A percentile compares a stretch with the other conserved stretches of the same genome.
phyloP scores from a whole-genome alignment of 2,329 filamentous ascomycete species.

The Gaeumannomyces tritici region DNA sequence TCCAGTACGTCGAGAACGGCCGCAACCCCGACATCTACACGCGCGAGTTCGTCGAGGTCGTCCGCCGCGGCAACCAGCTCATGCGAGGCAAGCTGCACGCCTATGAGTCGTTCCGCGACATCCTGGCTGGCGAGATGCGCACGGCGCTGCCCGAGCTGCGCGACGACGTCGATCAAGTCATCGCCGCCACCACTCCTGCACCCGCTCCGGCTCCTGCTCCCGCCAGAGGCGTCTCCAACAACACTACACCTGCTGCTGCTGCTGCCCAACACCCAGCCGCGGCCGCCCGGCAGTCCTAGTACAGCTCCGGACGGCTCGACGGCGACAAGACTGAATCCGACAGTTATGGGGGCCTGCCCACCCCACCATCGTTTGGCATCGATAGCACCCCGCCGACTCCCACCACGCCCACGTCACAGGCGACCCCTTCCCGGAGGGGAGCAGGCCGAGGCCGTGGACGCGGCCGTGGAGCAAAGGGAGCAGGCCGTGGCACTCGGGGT shows the following conservation, averaged over 20 bases:
- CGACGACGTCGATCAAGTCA: constrained; percentile 40
- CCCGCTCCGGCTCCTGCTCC: constrained; percentile 4
- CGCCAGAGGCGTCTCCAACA: not conserved
- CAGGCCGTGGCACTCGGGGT: not conserved
- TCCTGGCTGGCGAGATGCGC: constrained; percentile 49
- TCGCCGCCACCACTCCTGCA: constrained; percentile 29
- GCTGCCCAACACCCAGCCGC: not conserved
- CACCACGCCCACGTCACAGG: not conserved
- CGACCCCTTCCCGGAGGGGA: not conserved
- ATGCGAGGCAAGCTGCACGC: constrained; percentile 55
- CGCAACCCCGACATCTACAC: constrained; percentile 69
- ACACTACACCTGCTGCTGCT: not conserved
- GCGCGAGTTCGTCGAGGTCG: constrained; percentile 62
- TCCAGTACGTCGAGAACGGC: constrained; percentile 61
- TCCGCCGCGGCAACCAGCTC: constrained; percentile 55
- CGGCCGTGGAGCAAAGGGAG: not conserved
- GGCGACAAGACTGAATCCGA: not conserved
- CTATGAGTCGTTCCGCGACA: constrained; percentile 51
- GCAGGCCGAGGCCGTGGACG: constrained; percentile 15
- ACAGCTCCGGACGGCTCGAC: not conserved
- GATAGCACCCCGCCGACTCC: not conserved
- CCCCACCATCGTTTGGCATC: not conserved
- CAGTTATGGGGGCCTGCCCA: not conserved
- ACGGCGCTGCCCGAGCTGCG: constrained; percentile 49
- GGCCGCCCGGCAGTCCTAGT: constrained; percentile 3